Conservation (phyloP, 495 filamentous ascomycete species). For the Endocarpon pusillum region DNA sequence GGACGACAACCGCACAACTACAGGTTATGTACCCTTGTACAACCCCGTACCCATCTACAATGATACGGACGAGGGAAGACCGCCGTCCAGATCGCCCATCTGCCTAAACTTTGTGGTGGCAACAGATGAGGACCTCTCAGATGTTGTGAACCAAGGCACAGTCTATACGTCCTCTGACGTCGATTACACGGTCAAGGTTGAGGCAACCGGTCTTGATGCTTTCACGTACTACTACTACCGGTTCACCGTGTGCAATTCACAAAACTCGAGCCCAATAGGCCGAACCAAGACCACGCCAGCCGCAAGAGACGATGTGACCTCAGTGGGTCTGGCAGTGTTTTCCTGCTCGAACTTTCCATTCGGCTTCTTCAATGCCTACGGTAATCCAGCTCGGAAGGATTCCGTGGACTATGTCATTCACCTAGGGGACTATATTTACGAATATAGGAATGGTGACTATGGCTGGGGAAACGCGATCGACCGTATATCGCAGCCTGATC, state of each 20-base stretch:
- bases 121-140: slow-evolving; percentile 19
- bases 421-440: slow-evolving; percentile 57
- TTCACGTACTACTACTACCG: slow-evolving; percentile 44
- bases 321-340: slow-evolving; percentile 34
- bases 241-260: slow-evolving; percentile 35
- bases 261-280: slow-evolving; percentile 29
- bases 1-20: slow-evolving; percentile 39
- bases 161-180: slow-evolving; percentile 50
- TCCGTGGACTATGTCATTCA: slow-evolving; percentile 52
- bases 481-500: slow-evolving; percentile 33
- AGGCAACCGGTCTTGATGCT: slow-evolving; percentile 37
- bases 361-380: slow-evolving; percentile 48
- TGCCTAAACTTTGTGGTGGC: slow-evolving; percentile 40
- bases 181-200: slow-evolving; percentile 56
- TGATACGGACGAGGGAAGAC: slow-evolving; percentile 32
- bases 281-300: slow-evolving; percentile 38
- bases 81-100: slow-evolving; percentile 35
- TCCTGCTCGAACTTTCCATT: slow-evolving; percentile 37
- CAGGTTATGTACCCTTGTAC: slow-evolving; percentile 35
- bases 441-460: slow-evolving; percentile 40
- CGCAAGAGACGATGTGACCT: slow-evolving; percentile 13
- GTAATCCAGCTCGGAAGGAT: slow-evolving; percentile 48
- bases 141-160: slow-evolving; percentile 28
- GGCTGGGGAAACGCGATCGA: slow-evolving; percentile 34
- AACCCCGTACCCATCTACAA: slow-evolving; percentile 24